Evolutionary conservation across 176 grass and related monocot species (phyloP).

Genomic region (Triticum monococcum): DNA sequence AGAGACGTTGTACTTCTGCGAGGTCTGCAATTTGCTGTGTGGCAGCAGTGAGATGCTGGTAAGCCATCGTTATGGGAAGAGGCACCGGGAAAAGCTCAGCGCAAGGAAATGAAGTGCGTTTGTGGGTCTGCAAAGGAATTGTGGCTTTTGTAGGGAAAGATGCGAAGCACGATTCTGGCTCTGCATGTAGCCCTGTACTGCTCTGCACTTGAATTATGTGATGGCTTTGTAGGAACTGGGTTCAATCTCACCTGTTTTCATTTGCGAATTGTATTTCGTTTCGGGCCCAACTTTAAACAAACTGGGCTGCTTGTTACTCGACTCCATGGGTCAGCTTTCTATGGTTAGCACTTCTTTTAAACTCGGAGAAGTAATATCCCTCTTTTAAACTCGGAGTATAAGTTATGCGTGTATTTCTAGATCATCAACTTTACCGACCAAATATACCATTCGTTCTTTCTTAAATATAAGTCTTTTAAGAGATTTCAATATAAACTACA

Average conservation of each 20-base stretch:
- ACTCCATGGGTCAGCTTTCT: no score
- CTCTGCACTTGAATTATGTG: neutral
- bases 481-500: no score
- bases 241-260: neutral
- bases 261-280: no score
- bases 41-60: slow-evolving; percentile 26
- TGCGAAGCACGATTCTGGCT: neutral
- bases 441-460: no score
- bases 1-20: neutral
- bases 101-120: neutral
- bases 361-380: no score
- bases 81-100: slow-evolving; percentile 17
- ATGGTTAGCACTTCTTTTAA: no score
- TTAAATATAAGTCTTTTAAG: no score
- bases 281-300: no score
- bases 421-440: no score
- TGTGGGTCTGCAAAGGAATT: neutral
- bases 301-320: no score
- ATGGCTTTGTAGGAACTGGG: neutral
- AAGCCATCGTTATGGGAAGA: slow-evolving; percentile 26
- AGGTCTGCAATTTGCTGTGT: slow-evolving; percentile 9
- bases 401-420: no score
- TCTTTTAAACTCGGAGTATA: no score
- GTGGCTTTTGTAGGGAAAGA: neutral
- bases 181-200: neutral